Base-by-base conservation (phyloP, 345 rosid species). In the Linum usitatissimum region DNA sequence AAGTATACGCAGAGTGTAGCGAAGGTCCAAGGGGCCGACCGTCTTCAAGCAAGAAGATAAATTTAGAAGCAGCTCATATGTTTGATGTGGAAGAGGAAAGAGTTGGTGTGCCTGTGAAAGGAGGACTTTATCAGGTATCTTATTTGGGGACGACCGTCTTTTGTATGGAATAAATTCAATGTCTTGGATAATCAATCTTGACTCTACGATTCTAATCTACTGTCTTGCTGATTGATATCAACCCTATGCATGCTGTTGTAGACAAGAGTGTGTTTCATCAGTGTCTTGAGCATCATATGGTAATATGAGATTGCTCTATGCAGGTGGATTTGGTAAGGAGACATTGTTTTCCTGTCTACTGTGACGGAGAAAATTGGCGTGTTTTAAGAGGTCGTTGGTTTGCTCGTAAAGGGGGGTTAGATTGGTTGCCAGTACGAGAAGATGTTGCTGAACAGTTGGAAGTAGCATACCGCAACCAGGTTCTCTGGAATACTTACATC, bases 331-430 rank as follows among this genome's bases (percentile, higher is more conserved):
- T 93, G 73, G 77, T 70, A 56, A 83, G 76, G 68, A 80, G 97
- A 67, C 97, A 86, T 69, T 83, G 86, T 68, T 93, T 90, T 69
- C 97, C 99, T 20, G 95, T 93, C 60, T 90, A 90, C 65, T 90
- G 97, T 97, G 80, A 81, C 81, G 99, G 97, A 67, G 97, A 93
- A 72, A 93, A 88, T 58, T 80, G 97, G 49, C 96, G 99, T 64
- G 97, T 90, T 62, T 75, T 93, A 63, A 86, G 99, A 73, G 97
- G 99, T 45, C 99, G 90, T 64, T 93, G 99, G 97, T 93, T 93
- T 72, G 97, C 95, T 67, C 77, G 86, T 62, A 90, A 87, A 76
- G 99, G 97, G 64, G 92, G 96, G 57, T 73, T 87, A 60, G 96
- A 86, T 77, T 90, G 97, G 99, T 81, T 87, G 66, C 99, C 97